Evolutionary conservation across 768 basidiomycete species (phyloP).

Genomic region (Auricularia sp.): DNA sequence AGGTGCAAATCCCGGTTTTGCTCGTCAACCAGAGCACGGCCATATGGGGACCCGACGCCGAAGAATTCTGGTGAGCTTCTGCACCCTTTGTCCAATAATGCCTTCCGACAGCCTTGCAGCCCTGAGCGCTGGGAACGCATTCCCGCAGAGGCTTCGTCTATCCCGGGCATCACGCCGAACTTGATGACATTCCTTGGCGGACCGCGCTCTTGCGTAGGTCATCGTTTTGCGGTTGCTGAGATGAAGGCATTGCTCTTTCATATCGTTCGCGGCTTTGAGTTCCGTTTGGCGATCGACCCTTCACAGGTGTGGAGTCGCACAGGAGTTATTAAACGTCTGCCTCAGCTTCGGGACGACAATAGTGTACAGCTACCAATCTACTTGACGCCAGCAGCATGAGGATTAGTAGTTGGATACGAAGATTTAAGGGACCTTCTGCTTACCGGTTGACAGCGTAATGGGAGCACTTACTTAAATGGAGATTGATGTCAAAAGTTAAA

Average conservation of each 20-base stretch:
- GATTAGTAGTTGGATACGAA: too few relatives aligned
- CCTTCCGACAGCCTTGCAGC: slow-evolving; percentile 13
- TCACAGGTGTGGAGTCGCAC: not conserved
- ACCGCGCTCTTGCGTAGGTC: slow-evolving; percentile 52
- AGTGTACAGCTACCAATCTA: too few relatives aligned
- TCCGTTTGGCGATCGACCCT: not conserved
- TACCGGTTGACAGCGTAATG: too few relatives aligned
- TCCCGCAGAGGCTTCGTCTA: slow-evolving; percentile 25
- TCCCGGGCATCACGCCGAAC: slow-evolving; percentile 37
- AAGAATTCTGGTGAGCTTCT: slow-evolving; percentile 17
- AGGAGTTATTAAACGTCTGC: not conserved
- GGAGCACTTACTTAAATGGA: too few relatives aligned
- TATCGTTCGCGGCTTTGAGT: not conserved
- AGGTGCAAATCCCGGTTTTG: slow-evolving; percentile 12
- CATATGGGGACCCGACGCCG: slow-evolving; percentile 27
- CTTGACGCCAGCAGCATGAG: too few relatives aligned
- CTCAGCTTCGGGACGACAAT: not conserved
- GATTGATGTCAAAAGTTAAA: too few relatives aligned
- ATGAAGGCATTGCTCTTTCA: slow-evolving; percentile 1
- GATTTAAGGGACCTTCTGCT: too few relatives aligned
- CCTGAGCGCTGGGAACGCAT: slow-evolving; percentile 43
- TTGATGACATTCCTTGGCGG: slow-evolving; percentile 20
- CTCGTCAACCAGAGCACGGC: slow-evolving; percentile 18
- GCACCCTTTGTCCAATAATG: too few relatives aligned
- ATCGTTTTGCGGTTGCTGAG: slow-evolving; percentile 51